These are phyloP conservation scores for Apiospora rasikravindrae DNA, from an alignment of 2,329 filamentous ascomycete genomes.

Conservation along the genomic window DNA sequence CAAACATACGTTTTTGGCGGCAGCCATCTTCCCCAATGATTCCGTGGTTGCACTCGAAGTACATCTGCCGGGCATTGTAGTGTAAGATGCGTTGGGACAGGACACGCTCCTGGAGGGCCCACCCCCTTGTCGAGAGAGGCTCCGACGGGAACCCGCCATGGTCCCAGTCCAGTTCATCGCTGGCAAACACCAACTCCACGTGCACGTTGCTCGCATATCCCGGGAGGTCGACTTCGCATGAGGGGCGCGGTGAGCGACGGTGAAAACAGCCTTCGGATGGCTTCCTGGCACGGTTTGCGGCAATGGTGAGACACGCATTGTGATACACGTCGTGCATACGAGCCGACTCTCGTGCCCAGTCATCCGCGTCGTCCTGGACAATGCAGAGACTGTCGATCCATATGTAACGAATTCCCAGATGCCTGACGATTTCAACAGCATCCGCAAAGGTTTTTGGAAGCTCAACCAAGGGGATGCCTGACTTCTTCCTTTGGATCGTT, in stretches of 20 bases:
- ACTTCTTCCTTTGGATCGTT: background rate
- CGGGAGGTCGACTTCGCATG: too few species aligned
- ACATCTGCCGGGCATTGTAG: background rate
- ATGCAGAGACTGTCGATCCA: constrained; percentile 14
- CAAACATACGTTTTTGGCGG: background rate
- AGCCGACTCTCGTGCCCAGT: background rate
- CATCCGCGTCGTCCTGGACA: background rate
- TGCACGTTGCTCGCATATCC: too few species aligned
- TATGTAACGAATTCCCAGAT: background rate
- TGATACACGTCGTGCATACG: background rate
- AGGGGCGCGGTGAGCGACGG: too few species aligned
- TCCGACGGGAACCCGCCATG: background rate
- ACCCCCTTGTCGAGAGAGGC: background rate
- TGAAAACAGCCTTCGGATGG: too few species aligned
- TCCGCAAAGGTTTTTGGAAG: background rate
- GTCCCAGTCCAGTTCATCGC: background rate
- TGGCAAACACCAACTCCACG: too few species aligned
- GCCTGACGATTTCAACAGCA: background rate
- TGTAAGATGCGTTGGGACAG: background rate
- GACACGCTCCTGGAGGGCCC: background rate
- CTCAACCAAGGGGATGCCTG: background rate
- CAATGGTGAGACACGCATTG: background rate
- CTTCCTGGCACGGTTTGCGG: too few species aligned
- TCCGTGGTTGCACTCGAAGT: background rate
- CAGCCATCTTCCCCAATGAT: background rate